These are phyloP conservation scores for Neurospora sp. DNA, from an alignment of 495 filamentous ascomycete species.

Conservation along the genomic window DNA sequence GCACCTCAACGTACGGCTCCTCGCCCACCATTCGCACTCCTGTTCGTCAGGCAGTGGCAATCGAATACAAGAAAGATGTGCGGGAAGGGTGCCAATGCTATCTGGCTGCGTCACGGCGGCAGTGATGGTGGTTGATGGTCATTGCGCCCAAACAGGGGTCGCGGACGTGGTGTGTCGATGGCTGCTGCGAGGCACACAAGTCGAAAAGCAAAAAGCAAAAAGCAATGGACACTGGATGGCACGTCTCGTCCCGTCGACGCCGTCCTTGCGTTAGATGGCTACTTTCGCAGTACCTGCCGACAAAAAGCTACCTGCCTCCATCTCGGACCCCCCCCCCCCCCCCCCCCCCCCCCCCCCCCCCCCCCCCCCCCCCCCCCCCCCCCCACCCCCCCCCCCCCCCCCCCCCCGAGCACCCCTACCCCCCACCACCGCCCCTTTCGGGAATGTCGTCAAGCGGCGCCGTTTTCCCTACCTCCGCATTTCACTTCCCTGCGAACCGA, in stretches of 20 bases:
- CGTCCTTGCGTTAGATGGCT: background rate
- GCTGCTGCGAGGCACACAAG: background rate
- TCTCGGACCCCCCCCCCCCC: too few species aligned
- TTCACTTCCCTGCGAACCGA: conserved; percentile 11
- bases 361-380: too few species aligned
- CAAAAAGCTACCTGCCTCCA: background rate
- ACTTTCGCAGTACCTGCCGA: background rate
- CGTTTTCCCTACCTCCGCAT: conserved; percentile 24
- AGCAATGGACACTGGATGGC: background rate
- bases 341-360: too few species aligned
- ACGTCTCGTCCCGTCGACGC: background rate
- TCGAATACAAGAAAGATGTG: background rate
- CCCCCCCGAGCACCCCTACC: background rate
- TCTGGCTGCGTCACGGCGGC: background rate
- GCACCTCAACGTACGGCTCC: background rate
- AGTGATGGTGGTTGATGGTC: background rate
- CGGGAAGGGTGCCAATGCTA: background rate
- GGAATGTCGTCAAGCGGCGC: conserved; percentile 25
- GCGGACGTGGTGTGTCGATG: background rate
- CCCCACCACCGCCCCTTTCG: conserved; percentile 13
- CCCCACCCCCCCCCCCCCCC: too few species aligned
- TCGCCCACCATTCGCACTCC: background rate
- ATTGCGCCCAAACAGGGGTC: background rate
- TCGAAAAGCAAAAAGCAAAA: background rate
- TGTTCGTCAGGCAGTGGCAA: background rate